phyloP scores from a whole-genome alignment of 169 alveolate genomes.

The Perkinsus olseni region DNA sequence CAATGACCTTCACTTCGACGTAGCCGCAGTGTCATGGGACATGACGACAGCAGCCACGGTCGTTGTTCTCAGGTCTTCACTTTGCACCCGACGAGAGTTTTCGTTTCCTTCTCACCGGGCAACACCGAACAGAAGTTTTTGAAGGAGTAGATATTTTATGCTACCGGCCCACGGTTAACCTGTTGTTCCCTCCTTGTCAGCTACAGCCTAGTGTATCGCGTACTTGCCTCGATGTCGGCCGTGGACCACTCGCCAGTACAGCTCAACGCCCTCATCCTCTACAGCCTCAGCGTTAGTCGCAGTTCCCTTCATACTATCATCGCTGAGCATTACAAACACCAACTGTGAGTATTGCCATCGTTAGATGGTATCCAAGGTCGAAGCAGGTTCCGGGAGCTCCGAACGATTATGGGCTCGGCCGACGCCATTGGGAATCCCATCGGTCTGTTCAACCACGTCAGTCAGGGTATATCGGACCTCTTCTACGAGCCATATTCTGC shows the following conservation, averaged over 20 bases:
- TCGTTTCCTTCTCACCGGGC: not conserved
- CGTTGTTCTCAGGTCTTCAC: not conserved
- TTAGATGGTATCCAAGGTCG: too few species aligned
- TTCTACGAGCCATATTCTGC: not conserved
- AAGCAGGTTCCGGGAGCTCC: not conserved
- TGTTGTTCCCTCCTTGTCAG: not conserved
- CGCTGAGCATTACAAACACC: not conserved
- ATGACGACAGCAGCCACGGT: not conserved
- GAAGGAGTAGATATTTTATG: not conserved
- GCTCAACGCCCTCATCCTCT: not conserved
- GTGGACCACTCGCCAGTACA: not conserved
- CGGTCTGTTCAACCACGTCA: not conserved
- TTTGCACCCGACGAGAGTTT: not conserved
- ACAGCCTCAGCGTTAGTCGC: not conserved
- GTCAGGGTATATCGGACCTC: not conserved
- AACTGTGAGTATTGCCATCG: not conserved
- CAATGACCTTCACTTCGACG: not conserved
- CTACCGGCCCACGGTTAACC: not conserved
- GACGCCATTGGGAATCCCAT: not conserved
- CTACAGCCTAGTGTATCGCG: not conserved
- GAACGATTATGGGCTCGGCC: not conserved
- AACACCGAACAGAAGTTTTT: not conserved
- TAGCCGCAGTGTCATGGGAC: too few species aligned
- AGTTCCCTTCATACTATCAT: not conserved
- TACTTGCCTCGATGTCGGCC: not conserved